A percentile compares a stretch with the other conserved stretches of the same genome.
phyloP scores from a whole-genome alignment of 768 basidiomycete genomes.

The Mycena latifolia region DNA sequence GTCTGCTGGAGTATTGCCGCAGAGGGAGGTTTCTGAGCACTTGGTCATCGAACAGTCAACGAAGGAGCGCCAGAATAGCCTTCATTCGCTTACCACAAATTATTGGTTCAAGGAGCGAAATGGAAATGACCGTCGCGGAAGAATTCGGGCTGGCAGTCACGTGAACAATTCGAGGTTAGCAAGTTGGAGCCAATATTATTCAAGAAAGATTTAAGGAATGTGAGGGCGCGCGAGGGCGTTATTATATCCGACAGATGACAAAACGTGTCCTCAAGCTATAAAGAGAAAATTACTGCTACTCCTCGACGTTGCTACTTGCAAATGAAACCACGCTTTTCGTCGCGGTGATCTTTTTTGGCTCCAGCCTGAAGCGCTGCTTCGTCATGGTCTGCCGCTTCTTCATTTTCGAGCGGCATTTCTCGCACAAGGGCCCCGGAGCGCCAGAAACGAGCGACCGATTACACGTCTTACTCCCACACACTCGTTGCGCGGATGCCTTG shows the following conservation, averaged over 20 bases:
- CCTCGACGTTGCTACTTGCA: too few species aligned
- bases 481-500: conserved; percentile 27
- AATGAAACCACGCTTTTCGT: not conserved
- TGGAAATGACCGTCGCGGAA: not conserved
- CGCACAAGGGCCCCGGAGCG: conserved; percentile 51
- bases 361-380: conserved; percentile 59
- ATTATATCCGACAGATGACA: too few species aligned
- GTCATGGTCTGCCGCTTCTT: conserved; percentile 59
- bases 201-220: too few species aligned
- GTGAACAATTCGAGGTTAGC: too few species aligned
- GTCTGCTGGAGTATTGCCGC: conserved; percentile 21
- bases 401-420: conserved; percentile 56
- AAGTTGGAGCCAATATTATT: too few species aligned
- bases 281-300: not conserved
- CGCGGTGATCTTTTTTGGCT: conserved; percentile 46
- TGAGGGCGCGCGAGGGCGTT: too few species aligned
- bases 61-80: not conserved
- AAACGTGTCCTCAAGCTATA: not conserved
- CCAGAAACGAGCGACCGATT: conserved; percentile 47
- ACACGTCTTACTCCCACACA: conserved; percentile 54
- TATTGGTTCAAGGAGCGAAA: conserved; percentile 20
- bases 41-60: conserved; percentile 4
- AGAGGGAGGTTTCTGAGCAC: conserved; percentile 16
- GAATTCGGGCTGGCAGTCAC: not conserved
- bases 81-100: conserved; percentile 21